A percentile compares a stretch with the other conserved stretches of the same genome.
phyloP scores from a whole-genome alignment of 2,329 filamentous ascomycete genomes.

The Penicillium concentricum region DNA sequence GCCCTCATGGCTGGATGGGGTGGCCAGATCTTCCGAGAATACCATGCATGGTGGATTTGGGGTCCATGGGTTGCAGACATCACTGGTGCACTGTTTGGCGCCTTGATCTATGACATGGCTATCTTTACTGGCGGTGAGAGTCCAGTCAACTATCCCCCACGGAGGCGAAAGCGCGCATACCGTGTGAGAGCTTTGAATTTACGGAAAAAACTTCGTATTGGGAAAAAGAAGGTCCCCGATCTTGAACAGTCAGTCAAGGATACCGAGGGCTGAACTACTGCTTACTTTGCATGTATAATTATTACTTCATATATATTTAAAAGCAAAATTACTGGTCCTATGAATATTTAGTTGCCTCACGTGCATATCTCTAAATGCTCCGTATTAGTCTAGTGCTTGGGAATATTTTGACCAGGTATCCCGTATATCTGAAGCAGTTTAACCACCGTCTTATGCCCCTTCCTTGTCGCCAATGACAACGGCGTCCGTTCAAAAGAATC shows the following conservation, averaged over 20 bases:
- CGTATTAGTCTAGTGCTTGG: no score
- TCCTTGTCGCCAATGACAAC: no score
- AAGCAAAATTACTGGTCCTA: not conserved
- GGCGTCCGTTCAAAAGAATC: no score
- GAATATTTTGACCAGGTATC: no score
- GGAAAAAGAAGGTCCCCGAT: constrained; percentile 16
- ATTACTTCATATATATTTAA: not conserved
- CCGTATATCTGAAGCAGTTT: no score
- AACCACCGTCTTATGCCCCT: no score
- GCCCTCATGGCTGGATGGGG: constrained; percentile 36
- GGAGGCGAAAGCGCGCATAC: constrained; percentile 36
- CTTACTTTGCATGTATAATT: not conserved
- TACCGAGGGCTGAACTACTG: not conserved
- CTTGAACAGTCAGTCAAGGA: constrained; percentile 18
- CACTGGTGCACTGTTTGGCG: constrained; percentile 33
- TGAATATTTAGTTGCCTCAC: not conserved
- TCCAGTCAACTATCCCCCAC: constrained; percentile 45
- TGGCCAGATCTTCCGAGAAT: constrained; percentile 23
- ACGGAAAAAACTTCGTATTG: constrained; percentile 15
- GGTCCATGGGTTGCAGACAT: constrained; percentile 38
- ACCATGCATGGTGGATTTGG: constrained; percentile 37
- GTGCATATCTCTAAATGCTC: not conserved
- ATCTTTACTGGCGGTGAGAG: constrained; percentile 43
- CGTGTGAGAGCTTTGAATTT: constrained; percentile 31
- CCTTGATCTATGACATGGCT: constrained; percentile 34